Evolutionary conservation across 2,329 filamentous ascomycete genomes (phyloP), one percentile per base, ranked within the genome.

Genomic region (Beauveria australis): DNA sequence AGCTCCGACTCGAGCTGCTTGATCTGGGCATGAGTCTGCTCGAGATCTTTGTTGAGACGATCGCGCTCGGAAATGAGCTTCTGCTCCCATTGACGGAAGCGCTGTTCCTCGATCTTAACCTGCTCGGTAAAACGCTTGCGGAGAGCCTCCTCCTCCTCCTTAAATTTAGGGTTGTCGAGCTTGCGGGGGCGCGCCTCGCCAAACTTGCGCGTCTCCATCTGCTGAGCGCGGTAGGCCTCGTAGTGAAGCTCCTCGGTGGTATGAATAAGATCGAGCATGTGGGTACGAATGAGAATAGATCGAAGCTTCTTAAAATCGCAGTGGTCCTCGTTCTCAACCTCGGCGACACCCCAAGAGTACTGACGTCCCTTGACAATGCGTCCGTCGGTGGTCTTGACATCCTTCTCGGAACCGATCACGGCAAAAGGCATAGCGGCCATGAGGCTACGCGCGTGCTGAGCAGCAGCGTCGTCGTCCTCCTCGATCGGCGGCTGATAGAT

Each of bases 241-340:
- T 99, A 99, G 84, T 99, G 94, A 71, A 92, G 88, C 83, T 99
- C 94, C 80, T 99, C 94, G 68, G 94, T 99, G 66, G 95, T 99
- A 83, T 99, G 94, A 75, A 99, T 99, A 66, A 99, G 89, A 75
- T 99, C 94, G 71, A 99, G 87, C 94, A 99, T 99, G 82, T 99
- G 94, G 55, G 93, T 97, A 76, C 94, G 91, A 81, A 99, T 97
- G 67, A 99, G 84, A 71, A 99, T 97, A 53, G 93, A 96, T 71
- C 94, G 92, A 65, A 99, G 89, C 84, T 99, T 99, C 89, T 99
- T 99, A 84, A 99, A 99, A 79, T 99, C 94, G 79, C 94, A 99
- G 84, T 99, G 94, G 74, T 99, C 94, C 80, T 99, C 94, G 74
- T 99, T 99, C 84, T 99, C 94, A 57, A 99, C 94, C 78, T 99